phyloP scores from a whole-genome alignment of 768 basidiomycete genomes.

The Boletus rubropictus region DNA sequence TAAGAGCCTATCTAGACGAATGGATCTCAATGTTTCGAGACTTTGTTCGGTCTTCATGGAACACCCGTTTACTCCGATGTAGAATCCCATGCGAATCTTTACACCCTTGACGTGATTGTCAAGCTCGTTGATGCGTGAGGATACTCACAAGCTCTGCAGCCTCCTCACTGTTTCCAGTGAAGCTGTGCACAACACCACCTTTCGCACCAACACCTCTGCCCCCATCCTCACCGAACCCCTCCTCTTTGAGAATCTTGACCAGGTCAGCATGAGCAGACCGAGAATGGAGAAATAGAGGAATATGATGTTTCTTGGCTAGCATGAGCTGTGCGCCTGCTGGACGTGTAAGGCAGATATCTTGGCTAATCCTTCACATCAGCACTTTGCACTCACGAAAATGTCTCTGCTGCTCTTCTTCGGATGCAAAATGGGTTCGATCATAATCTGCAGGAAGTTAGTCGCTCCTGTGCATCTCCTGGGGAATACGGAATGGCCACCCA shows the following conservation, averaged over 20 bases:
- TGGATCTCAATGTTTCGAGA: slow-evolving; percentile 45
- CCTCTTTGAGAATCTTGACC: slow-evolving; percentile 55
- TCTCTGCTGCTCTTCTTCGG: slow-evolving; percentile 51
- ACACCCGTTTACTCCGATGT: slow-evolving; percentile 63
- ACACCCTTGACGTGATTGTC: background rate
- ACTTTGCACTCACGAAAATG: slow-evolving; percentile 51
- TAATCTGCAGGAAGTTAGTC: slow-evolving; percentile 47
- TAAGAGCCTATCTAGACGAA: slow-evolving; percentile 57
- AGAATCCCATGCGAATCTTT: slow-evolving; percentile 68
- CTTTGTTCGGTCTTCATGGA: slow-evolving; percentile 69
- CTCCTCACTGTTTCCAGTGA: slow-evolving; percentile 64
- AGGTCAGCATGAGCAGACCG: slow-evolving; percentile 72
- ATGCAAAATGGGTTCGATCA: slow-evolving; percentile 64
- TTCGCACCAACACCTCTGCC: slow-evolving; percentile 50
- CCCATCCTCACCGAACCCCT: slow-evolving; percentile 56
- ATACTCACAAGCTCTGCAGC: slow-evolving; percentile 57
- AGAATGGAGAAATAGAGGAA: slow-evolving; percentile 79
- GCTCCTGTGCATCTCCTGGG: background rate
- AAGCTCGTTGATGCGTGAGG: background rate
- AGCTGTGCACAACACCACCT: slow-evolving; percentile 80
- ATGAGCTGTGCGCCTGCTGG: slow-evolving; percentile 47
- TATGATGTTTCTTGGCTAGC: slow-evolving; percentile 62
- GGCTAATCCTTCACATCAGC: background rate
- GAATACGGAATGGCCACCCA: slow-evolving; percentile 41
- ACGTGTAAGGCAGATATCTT: background rate